Evolutionary conservation across 2,329 filamentous ascomycete genomes (phyloP).

Genomic region (Cladosporium velox): DNA sequence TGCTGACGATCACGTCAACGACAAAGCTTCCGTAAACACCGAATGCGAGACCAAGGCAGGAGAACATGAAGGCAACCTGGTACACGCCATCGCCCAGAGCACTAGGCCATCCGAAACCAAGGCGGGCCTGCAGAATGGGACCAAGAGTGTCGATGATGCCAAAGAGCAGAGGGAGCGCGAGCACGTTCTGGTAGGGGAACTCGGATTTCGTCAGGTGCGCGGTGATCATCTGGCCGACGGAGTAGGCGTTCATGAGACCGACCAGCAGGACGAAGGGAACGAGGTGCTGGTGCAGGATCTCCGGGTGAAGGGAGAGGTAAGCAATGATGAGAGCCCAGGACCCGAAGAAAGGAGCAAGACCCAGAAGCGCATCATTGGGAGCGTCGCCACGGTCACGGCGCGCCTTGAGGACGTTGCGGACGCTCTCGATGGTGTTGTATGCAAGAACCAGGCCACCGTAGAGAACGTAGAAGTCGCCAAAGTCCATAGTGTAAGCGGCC

Average conservation of each 20-base stretch:
- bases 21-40: constrained; percentile 98
- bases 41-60: constrained; percentile 77
- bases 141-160: constrained; percentile 81
- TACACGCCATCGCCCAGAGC: constrained; percentile 71
- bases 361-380: constrained; percentile 73
- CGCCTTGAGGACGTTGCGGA: constrained; percentile 79
- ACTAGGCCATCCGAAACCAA: constrained; percentile 70
- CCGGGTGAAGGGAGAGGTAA: constrained; percentile 83
- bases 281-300: constrained; percentile 78
- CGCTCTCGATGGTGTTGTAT: constrained; percentile 78
- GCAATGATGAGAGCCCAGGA: constrained; percentile 75
- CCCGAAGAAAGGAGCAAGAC: constrained; percentile 76
- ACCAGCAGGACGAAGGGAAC: constrained; percentile 89
- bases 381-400: constrained; percentile 73
- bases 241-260: constrained; percentile 87
- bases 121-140: constrained; percentile 58
- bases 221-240: constrained; percentile 89
- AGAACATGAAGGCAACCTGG: constrained; percentile 88
- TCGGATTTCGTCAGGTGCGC: constrained; percentile 84
- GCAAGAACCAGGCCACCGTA: constrained; percentile 81
- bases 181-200: constrained; percentile 89
- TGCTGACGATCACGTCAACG: constrained; percentile 93
- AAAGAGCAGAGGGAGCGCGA: constrained; percentile 73
- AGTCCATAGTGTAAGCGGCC: constrained; percentile 74
- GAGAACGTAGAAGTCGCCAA: constrained; percentile 89